Evolutionary conservation across 768 basidiomycete species (phyloP).

Genomic region (Russula griseocarnosa): DNA sequence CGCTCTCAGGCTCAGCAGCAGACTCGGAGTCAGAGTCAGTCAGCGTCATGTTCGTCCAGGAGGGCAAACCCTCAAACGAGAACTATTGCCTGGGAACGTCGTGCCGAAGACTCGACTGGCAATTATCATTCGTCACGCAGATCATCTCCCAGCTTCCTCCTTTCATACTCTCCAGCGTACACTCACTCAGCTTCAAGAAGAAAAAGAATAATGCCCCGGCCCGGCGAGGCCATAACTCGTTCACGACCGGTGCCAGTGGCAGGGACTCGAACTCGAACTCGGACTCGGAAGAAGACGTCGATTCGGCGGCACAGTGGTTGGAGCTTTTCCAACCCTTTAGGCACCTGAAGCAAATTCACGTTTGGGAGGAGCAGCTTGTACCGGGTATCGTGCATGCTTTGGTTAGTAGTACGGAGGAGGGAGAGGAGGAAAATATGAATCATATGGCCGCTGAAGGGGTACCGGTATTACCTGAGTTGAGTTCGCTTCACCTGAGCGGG

Average conservation of each 20-base stretch:
- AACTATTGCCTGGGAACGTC: background rate
- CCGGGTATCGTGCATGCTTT: background rate
- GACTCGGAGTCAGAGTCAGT: too few species aligned
- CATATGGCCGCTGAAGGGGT: too few species aligned
- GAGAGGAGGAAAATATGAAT: background rate
- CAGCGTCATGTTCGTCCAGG: background rate
- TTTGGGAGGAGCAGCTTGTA: background rate
- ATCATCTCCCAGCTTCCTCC: background rate
- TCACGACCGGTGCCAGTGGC: too few species aligned
- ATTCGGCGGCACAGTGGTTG: background rate
- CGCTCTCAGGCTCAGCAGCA: too few species aligned
- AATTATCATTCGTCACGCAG: slow-evolving; percentile 5
- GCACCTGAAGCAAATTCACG: background rate
- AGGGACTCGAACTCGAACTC: too few species aligned
- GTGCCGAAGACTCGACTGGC: slow-evolving; percentile 5
- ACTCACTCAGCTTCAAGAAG: background rate
- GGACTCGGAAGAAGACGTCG: background rate
- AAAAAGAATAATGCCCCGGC: too few species aligned
- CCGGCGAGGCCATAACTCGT: too few species aligned
- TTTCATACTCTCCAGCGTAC: background rate
- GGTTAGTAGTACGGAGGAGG: background rate
- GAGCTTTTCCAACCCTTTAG: slow-evolving; percentile 5
- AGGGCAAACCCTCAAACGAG: background rate
- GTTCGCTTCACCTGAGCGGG: background rate
- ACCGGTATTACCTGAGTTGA: background rate